Percentiles rank a stretch among this genome's conserved stretches.
Conservation (phyloP, 139 green algal genomes). For the Tetratostichococcus sp. region DNA sequence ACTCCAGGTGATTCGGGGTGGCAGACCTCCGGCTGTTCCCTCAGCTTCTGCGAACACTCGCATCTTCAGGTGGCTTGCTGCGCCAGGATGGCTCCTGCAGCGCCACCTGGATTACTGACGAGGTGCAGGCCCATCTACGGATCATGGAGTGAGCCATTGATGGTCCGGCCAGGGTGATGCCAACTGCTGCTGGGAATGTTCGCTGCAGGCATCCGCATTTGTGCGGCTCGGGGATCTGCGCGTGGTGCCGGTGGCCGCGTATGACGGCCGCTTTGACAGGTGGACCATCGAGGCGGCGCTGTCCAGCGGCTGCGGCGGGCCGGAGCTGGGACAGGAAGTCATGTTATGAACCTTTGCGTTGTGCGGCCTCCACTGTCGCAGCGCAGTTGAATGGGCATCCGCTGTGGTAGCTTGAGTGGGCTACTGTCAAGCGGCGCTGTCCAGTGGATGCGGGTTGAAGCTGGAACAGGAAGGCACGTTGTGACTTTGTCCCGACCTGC, state of each 20-base stretch:
- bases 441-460: conserved; percentile 40
- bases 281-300: conserved; percentile 40
- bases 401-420: no score
- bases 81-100: conserved; percentile 29
- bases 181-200: no score
- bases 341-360: conserved; percentile 40
- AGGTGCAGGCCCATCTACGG: background rate
- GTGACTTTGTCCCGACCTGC: no score
- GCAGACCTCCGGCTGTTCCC: no score
- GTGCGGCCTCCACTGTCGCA: no score
- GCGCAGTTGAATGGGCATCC: no score
- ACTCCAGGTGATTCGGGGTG: no score
- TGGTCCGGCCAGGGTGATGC: no score
- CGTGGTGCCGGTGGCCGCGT: conserved; percentile 27
- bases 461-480: conserved; percentile 47
- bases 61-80: conserved; percentile 49
- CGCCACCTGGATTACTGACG: conserved; percentile 9
- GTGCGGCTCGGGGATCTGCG: conserved; percentile 27
- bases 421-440: conserved; percentile 31
- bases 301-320: conserved; percentile 38
- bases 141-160: no score
- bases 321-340: conserved; percentile 45
- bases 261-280: conserved; percentile 38
- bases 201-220: conserved; percentile 22
- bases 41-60: no score